phyloP scores from a whole-genome alignment of 345 rosid species.

The Psidium friedrichsthalianum region DNA sequence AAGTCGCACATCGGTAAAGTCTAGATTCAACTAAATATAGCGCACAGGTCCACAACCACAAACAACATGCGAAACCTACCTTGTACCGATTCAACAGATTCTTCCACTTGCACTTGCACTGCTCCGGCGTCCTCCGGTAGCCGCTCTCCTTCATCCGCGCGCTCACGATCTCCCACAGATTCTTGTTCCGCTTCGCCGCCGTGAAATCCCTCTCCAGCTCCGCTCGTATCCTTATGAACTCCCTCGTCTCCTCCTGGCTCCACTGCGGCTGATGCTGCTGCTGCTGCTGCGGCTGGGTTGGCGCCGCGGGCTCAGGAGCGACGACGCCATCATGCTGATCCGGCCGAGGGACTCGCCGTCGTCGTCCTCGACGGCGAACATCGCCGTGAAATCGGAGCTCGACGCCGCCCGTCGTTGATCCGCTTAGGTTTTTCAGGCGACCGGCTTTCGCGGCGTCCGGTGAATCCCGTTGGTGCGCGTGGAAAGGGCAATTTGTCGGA shows the following conservation, averaged over 20 bases:
- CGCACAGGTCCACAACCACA: neutral
- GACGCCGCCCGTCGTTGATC: neutral
- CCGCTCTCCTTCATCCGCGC: conserved; percentile 35
- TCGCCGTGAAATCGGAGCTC: conserved; percentile 1
- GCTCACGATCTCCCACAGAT: conserved; percentile 42
- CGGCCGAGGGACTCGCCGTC: conserved; percentile 1
- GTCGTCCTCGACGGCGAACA: conserved; percentile 6
- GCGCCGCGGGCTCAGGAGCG: neutral
- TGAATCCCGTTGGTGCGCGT: neutral
- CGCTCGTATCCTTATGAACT: conserved; percentile 28
- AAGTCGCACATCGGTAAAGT: neutral
- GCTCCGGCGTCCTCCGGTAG: conserved; percentile 33
- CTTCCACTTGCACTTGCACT: conserved; percentile 65
- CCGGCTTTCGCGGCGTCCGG: neutral
- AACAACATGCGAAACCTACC: conserved; percentile 11
- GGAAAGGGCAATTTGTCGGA: neutral
- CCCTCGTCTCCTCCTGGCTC: conserved; percentile 43
- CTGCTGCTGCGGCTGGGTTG: neutral
- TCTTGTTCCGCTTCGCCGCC: conserved; percentile 38
- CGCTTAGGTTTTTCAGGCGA: neutral
- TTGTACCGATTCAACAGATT: conserved; percentile 52
- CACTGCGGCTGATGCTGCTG: conserved; percentile 33
- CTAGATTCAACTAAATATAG: neutral
- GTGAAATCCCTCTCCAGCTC: conserved; percentile 40
- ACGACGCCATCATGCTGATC: conserved; percentile 3